A percentile compares a stretch with the other conserved stretches of the same genome.
phyloP scores from a whole-genome alignment of 805 yeast genomes.

The Saccharomycopsis sp. region DNA sequence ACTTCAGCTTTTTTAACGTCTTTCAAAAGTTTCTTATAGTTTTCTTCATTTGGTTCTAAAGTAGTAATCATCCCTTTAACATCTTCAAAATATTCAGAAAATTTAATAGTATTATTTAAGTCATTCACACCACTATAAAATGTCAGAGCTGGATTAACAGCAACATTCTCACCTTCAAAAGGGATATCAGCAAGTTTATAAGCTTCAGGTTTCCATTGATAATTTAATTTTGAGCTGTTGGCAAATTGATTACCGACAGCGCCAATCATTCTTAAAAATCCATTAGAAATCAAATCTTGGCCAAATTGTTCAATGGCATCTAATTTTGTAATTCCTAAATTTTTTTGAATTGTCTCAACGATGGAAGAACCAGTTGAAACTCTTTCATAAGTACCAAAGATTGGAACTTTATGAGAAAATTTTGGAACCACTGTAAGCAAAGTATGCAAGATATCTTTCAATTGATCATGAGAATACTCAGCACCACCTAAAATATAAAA shows the following conservation, averaged over 20 bases:
- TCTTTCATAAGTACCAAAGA: constrained; percentile 60
- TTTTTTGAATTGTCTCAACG: constrained; percentile 49
- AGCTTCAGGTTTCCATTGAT: constrained; percentile 75
- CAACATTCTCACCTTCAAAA: constrained; percentile 19
- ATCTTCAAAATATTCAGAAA: constrained; percentile 20
- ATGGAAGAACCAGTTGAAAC: constrained; percentile 57
- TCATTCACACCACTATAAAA: constrained; percentile 12
- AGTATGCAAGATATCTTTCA: constrained; percentile 35
- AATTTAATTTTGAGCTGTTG: constrained; percentile 63
- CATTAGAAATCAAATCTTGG: constrained; percentile 56
- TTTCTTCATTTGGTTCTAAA: constrained; percentile 25
- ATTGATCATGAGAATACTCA: constrained; percentile 33
- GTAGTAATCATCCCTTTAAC: constrained; percentile 19
- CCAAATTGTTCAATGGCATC: constrained; percentile 67
- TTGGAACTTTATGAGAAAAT: constrained; percentile 51
- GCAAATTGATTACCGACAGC: constrained; percentile 54
- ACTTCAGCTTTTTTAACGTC: constrained; percentile 56
- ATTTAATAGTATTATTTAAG: constrained; percentile 8
- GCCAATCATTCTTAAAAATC: constrained; percentile 60
- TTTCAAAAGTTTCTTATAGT: constrained; percentile 41
- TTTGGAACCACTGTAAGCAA: constrained; percentile 47
- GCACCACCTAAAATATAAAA: constrained; percentile 35
- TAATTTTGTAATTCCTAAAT: constrained; percentile 37
- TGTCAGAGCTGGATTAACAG: constrained; percentile 7
- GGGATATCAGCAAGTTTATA: constrained; percentile 45